Conservation (phyloP, 352 stramenopile genomes). For the Pythium dissotocum region DNA sequence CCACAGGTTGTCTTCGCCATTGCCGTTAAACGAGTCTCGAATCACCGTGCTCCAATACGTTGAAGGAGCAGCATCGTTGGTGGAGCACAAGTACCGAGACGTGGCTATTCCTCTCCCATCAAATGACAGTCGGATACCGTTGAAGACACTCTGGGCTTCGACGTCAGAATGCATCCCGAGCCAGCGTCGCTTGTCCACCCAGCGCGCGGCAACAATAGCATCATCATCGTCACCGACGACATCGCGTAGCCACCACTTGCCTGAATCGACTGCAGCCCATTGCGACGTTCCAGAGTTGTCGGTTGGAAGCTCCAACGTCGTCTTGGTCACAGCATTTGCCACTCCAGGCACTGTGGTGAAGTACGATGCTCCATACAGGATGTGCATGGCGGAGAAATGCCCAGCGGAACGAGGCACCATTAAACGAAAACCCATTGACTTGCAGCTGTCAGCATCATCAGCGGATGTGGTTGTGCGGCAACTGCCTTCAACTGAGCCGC, state of each 20-base stretch:
- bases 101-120: constrained; percentile 46
- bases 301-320: constrained; percentile 39
- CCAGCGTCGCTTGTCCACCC: constrained; percentile 41
- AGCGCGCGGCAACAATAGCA: constrained; percentile 16
- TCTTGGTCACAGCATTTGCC: constrained; percentile 42
- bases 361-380: constrained; percentile 46
- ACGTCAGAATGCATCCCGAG: constrained; percentile 51
- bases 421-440: constrained; percentile 46
- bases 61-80: constrained; percentile 53
- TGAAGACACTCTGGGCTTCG: constrained; percentile 43
- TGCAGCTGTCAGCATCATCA: constrained; percentile 52
- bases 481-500: constrained; percentile 31
- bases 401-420: constrained; percentile 49
- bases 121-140: constrained; percentile 47
- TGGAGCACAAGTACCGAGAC: constrained; percentile 57
- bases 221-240: constrained; percentile 38
- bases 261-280: constrained; percentile 50
- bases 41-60: constrained; percentile 48
- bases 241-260: constrained; percentile 67
- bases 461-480: constrained; percentile 37
- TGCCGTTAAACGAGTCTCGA: constrained; percentile 61
- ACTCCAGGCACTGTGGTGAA: constrained; percentile 57
- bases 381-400: constrained; percentile 49
- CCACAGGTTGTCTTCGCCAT: constrained; percentile 58
- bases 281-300: constrained; percentile 44